These are phyloP conservation scores for Epichloe aotearoae DNA, from an alignment of 2,329 filamentous ascomycete species.

Conservation along the genomic window DNA sequence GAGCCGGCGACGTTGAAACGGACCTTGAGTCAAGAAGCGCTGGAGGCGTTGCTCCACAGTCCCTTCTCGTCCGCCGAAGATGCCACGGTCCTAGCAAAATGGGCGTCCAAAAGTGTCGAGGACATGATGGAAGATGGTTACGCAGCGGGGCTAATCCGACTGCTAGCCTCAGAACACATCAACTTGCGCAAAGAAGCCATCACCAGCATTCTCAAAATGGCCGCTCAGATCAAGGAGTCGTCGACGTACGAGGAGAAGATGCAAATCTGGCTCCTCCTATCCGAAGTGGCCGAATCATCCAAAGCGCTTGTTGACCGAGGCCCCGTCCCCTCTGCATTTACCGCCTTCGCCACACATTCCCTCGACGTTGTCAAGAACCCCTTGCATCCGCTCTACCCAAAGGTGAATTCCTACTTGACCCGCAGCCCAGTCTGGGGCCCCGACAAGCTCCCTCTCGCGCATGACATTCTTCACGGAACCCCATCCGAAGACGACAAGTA, in stretches of 20 bases:
- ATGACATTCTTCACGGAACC: slow-evolving; percentile 47
- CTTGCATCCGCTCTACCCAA: slow-evolving; percentile 70
- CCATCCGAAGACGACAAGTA: slow-evolving; percentile 62
- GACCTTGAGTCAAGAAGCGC: slow-evolving; percentile 25
- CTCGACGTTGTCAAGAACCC: slow-evolving; percentile 62
- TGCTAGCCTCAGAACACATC: slow-evolving; percentile 60
- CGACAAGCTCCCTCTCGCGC: slow-evolving; percentile 60
- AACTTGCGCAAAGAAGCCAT: slow-evolving; percentile 71
- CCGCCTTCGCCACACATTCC: slow-evolving; percentile 60
- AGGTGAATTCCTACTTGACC: slow-evolving; percentile 74
- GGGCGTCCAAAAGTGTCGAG: slow-evolving; percentile 65
- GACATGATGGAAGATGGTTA: slow-evolving; percentile 69
- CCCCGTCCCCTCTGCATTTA: slow-evolving; percentile 58
- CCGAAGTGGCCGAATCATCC: slow-evolving; percentile 67
- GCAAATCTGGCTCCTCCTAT: slow-evolving; percentile 66
- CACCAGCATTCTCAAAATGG: slow-evolving; percentile 53
- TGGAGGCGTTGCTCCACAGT: slow-evolving; percentile 39
- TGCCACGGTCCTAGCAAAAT: slow-evolving; percentile 42
- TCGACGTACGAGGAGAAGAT: slow-evolving; percentile 57
- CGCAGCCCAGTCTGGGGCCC: slow-evolving; percentile 63
- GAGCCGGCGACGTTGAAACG: slow-evolving; percentile 5
- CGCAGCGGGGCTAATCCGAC: slow-evolving; percentile 54
- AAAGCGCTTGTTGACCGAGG: slow-evolving; percentile 36
- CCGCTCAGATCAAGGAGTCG: slow-evolving; percentile 50
- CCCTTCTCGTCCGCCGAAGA: slow-evolving; percentile 35